phyloP scores from a whole-genome alignment of 176 grass and related monocot genomes.

The Pontederia crassipes region DNA sequence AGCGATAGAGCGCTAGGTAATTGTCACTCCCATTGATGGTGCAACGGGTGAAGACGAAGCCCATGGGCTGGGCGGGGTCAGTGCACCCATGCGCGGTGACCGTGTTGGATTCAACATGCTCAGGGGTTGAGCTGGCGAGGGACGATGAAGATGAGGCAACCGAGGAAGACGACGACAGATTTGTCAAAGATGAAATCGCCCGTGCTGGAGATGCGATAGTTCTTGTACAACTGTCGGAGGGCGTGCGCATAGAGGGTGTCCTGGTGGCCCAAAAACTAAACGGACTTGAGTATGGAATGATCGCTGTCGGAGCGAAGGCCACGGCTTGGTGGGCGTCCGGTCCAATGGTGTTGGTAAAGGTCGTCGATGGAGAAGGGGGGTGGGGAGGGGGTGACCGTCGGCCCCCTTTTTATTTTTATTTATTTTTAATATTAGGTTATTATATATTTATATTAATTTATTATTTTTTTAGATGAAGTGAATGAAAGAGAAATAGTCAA shows the following conservation, averaged over 20 bases:
- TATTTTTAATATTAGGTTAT: too few relatives aligned
- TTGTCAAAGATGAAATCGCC: slow-evolving; percentile 99
- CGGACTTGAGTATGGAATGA: slow-evolving; percentile 63
- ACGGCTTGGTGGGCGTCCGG: slow-evolving; percentile 92
- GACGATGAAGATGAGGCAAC: slow-evolving; percentile 36
- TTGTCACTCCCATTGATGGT: slow-evolving; percentile 78
- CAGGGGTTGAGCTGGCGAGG: slow-evolving; percentile 65
- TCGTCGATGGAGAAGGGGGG: too few relatives aligned
- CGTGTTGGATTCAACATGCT: slow-evolving; percentile 69
- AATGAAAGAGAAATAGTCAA: too few relatives aligned
- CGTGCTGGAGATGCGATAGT: slow-evolving; percentile 75
- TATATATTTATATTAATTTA: too few relatives aligned
- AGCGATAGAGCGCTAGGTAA: slow-evolving; percentile 42
- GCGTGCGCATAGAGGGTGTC: slow-evolving; percentile 89
- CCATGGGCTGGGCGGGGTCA: slow-evolving; percentile 82
- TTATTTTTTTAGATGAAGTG: too few relatives aligned
- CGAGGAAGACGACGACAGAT: slow-evolving; percentile 54
- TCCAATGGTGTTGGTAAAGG: slow-evolving; percentile 76
- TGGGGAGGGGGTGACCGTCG: too few relatives aligned
- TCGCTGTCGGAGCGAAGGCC: slow-evolving; percentile 82
- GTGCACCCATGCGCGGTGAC: slow-evolving; percentile 83
- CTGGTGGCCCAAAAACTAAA: slow-evolving; percentile 82
- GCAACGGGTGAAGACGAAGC: slow-evolving; percentile 70
- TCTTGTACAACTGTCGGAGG: slow-evolving; percentile 73
- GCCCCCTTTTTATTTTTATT: too few relatives aligned